Conservation (phyloP, 352 stramenopile genomes). For the Phytophthora pistaciae region DNA sequence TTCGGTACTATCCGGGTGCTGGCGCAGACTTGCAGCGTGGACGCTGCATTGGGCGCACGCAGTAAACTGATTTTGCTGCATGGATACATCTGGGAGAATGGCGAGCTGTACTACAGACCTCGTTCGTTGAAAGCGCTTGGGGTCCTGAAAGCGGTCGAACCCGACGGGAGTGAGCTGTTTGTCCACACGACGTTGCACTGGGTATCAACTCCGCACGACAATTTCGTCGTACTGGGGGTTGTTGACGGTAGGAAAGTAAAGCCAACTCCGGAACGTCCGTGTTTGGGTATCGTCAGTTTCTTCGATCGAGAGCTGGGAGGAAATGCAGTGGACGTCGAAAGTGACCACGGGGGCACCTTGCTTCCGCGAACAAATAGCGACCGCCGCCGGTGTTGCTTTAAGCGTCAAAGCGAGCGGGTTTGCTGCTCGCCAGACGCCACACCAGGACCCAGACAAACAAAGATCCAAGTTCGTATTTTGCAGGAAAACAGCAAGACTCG, state of each 20-base stretch:
- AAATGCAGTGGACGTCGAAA: neutral
- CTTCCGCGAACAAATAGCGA: neutral
- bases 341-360: neutral
- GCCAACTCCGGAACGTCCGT: conserved; percentile 4
- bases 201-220: conserved; percentile 8
- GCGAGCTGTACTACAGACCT: conserved; percentile 27
- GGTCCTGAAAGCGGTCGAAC: conserved; percentile 21
- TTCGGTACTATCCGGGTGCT: conserved; percentile 24
- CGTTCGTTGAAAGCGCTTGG: conserved; percentile 32
- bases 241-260: conserved; percentile 11
- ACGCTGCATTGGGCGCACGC: conserved; percentile 20
- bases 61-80: conserved; percentile 34
- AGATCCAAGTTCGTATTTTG: neutral
- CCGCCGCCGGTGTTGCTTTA: neutral
- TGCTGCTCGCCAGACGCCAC: neutral
- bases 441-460: neutral
- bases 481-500: neutral
- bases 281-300: conserved; percentile 17
- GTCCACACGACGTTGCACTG: conserved; percentile 28
- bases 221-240: conserved; percentile 23
- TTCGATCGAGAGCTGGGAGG: conserved; percentile 26
- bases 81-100: conserved; percentile 26
- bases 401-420: neutral
- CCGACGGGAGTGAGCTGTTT: conserved; percentile 16
- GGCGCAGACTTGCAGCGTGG: conserved; percentile 22